Evolutionary conservation across 441 rosid species (phyloP), one percentile per base, ranked within the genome.

Genomic region (Mallotus japonicus): DNA sequence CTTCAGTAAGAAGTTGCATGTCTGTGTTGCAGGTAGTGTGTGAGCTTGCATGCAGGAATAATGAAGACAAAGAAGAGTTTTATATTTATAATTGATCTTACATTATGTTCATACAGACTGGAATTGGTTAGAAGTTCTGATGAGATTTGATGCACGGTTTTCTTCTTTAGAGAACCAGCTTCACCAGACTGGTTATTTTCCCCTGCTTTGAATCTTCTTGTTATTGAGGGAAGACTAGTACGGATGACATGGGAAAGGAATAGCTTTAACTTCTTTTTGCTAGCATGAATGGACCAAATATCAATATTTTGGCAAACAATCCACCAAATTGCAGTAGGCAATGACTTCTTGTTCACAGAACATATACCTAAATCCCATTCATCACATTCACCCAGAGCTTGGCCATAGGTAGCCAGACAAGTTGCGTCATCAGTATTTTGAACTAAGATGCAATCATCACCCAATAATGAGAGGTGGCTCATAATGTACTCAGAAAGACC

Each of bases 251-350:
- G 82, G 14, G 86, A 85, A 73, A 90, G 85, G 74, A 92, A 93
- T 73, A 67, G 81, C 89, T 93, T 92, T 83, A 92, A 72, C 57
- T 76, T 84, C 78, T 86, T 86, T 74, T 85, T 83, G 53, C 83
- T 79, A 53, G 94, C 96, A 81, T 90, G 92, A 59, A 74, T 62
- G 70, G 93, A 87, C 97, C 97, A 93, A 68, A 87, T 78, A 84
- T 90, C 97, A 62, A 90, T 82, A 78, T 89, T 92, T 84, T 81
- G 87, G 84, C 96, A 87, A 77, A 89, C 69, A 79, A 87, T 67
- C 91, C 91, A 85, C 96, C 93, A 93, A 74, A 87, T 79, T 78
- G 95, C 91, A 75, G 85, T 76, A 62, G 89, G 88, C 84, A 87
- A 83, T 63, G 89, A 85, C 76, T 82, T 83, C 77, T 84, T 46